Evolutionary conservation across 2,329 filamentous ascomycete genomes (phyloP).

Genomic region (Shiraia bambusicola): DNA sequence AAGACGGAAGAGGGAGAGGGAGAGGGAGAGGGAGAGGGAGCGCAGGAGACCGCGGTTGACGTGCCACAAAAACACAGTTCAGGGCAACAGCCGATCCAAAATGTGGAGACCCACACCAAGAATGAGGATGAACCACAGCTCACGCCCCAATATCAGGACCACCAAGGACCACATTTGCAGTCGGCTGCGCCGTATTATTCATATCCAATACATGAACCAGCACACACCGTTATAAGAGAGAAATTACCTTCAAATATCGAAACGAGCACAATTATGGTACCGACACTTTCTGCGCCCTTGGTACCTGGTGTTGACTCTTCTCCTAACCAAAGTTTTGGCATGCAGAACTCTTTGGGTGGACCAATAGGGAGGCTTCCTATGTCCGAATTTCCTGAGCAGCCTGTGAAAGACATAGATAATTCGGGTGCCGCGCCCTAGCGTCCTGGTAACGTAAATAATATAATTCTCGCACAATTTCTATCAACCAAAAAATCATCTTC

Average conservation of each 20-base stretch:
- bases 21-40: too few species aligned
- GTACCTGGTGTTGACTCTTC: not conserved
- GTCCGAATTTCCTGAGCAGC: constrained; percentile 47
- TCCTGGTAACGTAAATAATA: not conserved
- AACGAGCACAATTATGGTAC: constrained; percentile 7
- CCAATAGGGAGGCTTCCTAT: constrained; percentile 44
- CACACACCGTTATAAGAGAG: constrained; percentile 21
- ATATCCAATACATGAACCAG: constrained; percentile 29
- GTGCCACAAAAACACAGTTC: not conserved
- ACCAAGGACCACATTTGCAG: not conserved
- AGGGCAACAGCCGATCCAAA: not conserved
- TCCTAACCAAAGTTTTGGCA: constrained; percentile 8
- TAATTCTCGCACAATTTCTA: not conserved
- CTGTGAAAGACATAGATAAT: constrained; percentile 44
- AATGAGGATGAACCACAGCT: not conserved
- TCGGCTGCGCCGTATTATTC: constrained; percentile 9
- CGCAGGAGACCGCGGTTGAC: constrained; percentile 12
- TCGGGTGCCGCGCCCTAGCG: constrained; percentile 20
- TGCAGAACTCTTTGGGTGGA: constrained; percentile 26
- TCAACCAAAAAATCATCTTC: not conserved
- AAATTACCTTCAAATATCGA: constrained; percentile 25
- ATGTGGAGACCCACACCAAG: not conserved
- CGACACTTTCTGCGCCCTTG: constrained; percentile 8
- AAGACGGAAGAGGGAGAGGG: constrained; percentile 31
- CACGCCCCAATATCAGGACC: not conserved